Conservation (phyloP, 192 early-diverging fungal species). For the Backusella parvicylindrica region DNA sequence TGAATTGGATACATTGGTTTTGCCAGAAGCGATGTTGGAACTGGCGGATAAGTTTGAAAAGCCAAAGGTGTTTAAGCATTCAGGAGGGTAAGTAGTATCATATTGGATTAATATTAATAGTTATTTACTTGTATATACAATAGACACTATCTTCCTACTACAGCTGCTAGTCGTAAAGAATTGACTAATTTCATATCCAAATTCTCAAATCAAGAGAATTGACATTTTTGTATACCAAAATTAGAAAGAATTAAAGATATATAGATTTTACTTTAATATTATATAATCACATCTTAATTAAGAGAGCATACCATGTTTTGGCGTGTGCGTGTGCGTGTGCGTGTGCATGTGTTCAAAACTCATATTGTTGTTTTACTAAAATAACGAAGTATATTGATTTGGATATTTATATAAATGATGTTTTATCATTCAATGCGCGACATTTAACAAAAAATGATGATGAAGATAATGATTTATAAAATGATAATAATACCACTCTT, state of each 20-base stretch:
- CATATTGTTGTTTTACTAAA: background rate
- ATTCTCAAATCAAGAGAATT: background rate
- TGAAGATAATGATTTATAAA: too few relatives aligned
- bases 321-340: too few relatives aligned
- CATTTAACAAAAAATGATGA: too few relatives aligned
- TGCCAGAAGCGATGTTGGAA: conserved; percentile 12
- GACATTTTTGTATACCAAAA: background rate
- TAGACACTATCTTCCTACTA: conserved; percentile 10
- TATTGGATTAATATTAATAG: background rate
- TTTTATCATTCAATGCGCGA: too few relatives aligned
- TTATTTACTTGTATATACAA: background rate
- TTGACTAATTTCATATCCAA: background rate
- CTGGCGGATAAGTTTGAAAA: conserved; percentile 16
- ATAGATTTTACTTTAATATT: too few relatives aligned
- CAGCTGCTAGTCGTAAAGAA: conserved; percentile 1
- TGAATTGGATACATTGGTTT: conserved; percentile 26
- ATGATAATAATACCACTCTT: too few relatives aligned
- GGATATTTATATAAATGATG: too few relatives aligned
- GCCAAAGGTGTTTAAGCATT: conserved; percentile 13
- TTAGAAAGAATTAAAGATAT: background rate
- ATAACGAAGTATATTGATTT: background rate
- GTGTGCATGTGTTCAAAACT: background rate
- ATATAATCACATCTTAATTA: background rate
- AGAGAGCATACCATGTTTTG: too few relatives aligned
- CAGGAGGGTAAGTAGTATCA: conserved; percentile 25